phyloP scores from a whole-genome alignment of 148 eudicot species.

The Silene conica region DNA sequence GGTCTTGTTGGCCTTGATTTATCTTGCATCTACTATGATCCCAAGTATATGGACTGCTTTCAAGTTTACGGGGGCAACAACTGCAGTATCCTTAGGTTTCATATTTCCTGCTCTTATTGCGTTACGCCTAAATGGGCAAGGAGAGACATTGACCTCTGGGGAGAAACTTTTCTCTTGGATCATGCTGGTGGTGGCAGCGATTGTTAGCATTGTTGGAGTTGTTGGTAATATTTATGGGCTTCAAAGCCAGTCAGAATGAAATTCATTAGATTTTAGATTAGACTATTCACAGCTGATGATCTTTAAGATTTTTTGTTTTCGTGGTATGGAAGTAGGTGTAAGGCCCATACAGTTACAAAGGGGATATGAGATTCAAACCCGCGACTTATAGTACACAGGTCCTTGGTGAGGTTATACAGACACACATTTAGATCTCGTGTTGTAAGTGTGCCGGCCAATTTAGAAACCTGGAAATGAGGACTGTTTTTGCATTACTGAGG shows the following conservation, averaged over 20 bases:
- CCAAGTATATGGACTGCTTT: conserved; percentile 97
- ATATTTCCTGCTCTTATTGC: conserved; percentile 85
- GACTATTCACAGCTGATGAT: conserved; percentile 19
- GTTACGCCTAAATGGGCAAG: conserved; percentile 54
- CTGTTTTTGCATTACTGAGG: conserved; percentile 7
- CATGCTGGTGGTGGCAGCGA: conserved; percentile 67
- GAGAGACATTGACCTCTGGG: conserved; percentile 35
- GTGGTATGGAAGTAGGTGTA: too few relatives aligned
- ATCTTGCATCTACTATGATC: conserved; percentile 79
- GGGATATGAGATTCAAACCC: not conserved
- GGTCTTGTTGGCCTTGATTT: conserved; percentile 51
- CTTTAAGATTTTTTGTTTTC: not conserved
- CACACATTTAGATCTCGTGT: conserved; percentile 5
- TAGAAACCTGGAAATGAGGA: conserved; percentile 7
- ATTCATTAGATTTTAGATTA: conserved; percentile 4
- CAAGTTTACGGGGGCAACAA: conserved; percentile 94
- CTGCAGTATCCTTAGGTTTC: conserved; percentile 91
- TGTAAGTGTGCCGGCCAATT: not conserved
- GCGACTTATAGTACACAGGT: too few relatives aligned
- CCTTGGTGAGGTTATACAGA: not conserved
- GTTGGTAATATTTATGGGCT: conserved; percentile 74
- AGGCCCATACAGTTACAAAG: not conserved
- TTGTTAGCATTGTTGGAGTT: conserved; percentile 76
- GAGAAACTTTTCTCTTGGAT: conserved; percentile 65
- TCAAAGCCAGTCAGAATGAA: conserved; percentile 34